Base-by-base conservation (phyloP, 208 protist genomes). In the Novymonas esmeraldas region DNA sequence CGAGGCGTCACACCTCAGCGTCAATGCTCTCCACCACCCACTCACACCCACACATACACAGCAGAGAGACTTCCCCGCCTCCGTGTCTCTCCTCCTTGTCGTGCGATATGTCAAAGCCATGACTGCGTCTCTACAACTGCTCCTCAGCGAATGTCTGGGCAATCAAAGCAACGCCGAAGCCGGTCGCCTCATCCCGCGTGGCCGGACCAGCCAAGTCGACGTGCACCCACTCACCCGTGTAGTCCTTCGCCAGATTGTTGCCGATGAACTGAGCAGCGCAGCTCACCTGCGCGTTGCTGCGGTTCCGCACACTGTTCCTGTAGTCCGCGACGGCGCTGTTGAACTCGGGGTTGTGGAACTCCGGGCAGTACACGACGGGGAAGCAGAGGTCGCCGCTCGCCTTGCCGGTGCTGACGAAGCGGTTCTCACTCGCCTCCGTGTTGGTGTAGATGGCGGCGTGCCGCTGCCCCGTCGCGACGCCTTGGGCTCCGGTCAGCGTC, bases 401-500 rank as follows among this genome's bases (percentile, higher is more conserved):
- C 48, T 69, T 62, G 16, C 92, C 85, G 6, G 84, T 66, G 45
- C 60, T 11, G 11, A 92, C 49, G 24, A 93, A 76, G 36, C 75
- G 76, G 2, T 38, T 31, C 73, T 97, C 94, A 16, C 58, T 59
- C n/a, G 73, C 82, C 2, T 94, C 84, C 16, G 73, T 87, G 70
- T 92, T 95, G 16, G 78, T 49, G 69, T 90, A 95, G 33, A 97
- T 83, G 28, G 88, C 85, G 28, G 92, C 94, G 68, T 95, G 89
- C 28, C 73, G 66, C 46, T 69, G 51, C 22, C 94, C 94, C 3
- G 91, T 97, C 11, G 91, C 86, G n/a, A 94, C 79, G 14, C 76
- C 77, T 50, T 98, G 94, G 10, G 90, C 92, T 13, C 95, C 95
- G 3, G 95, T 98, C 22, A 98, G 73, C 13, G 95, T 98, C 20